phyloP scores from a whole-genome alignment of 768 basidiomycete genomes.

The Favolaschia claudopus region DNA sequence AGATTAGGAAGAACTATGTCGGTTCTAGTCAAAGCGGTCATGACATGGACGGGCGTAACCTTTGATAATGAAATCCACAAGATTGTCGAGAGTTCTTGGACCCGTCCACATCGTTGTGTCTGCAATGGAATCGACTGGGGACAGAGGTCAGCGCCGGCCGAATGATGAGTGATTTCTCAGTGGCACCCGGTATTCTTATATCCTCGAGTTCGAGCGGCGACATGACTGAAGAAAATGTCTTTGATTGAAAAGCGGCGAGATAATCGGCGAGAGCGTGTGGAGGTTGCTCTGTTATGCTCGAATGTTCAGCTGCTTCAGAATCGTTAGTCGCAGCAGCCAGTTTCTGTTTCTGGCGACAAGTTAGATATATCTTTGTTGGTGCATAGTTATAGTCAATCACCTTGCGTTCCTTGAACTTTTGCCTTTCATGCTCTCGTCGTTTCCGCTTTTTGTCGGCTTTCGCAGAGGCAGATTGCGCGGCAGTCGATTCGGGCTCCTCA shows the following conservation, averaged over 20 bases:
- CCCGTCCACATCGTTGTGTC: conserved; percentile 81
- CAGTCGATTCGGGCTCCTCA: conserved; percentile 30
- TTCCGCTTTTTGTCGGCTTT: conserved; percentile 70
- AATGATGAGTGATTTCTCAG: not conserved
- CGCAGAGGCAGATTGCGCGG: conserved; percentile 23
- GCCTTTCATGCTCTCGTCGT: conserved; percentile 70
- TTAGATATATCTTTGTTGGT: not conserved
- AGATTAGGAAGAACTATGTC: conserved; percentile 69
- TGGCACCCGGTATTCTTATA: conserved; percentile 77
- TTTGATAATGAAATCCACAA: conserved; percentile 79
- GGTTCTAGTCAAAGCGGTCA: not conserved
- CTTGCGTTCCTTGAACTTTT: conserved; percentile 72
- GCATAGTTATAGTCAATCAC: conserved; percentile 41
- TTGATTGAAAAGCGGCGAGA: conserved; percentile 70
- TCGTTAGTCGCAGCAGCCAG: conserved; percentile 54
- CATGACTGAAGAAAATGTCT: conserved; percentile 70
- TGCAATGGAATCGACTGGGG: conserved; percentile 56
- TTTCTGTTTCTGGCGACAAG: conserved; percentile 64
- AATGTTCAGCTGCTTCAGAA: conserved; percentile 43
- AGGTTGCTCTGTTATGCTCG: conserved; percentile 64
- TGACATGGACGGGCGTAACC: conserved; percentile 50
- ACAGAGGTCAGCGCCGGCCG: not conserved
- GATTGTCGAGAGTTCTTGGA: conserved; percentile 72
- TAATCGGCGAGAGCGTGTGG: conserved; percentile 68
- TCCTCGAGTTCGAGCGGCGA: conserved; percentile 85